Evolutionary conservation across 352 stramenopile species (phyloP).

Genomic region (Phytopythium oedochilum): DNA sequence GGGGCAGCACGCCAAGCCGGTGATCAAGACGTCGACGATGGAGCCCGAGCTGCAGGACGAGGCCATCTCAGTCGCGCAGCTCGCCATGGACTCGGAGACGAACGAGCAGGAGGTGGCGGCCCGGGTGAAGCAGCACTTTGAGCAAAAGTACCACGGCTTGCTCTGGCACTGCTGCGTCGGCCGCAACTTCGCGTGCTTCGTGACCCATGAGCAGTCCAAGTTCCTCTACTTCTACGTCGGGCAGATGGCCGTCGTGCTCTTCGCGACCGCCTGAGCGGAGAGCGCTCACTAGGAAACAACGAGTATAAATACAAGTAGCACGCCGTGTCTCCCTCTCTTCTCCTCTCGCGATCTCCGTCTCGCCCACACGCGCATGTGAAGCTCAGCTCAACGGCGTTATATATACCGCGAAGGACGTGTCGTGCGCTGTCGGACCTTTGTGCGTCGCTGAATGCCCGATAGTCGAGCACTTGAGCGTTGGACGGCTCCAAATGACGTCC

Average conservation of each 20-base stretch:
- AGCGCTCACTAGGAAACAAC: slow-evolving; percentile 1
- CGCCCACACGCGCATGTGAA: neutral
- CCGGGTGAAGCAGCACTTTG: slow-evolving; percentile 90
- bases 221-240: slow-evolving; percentile 97
- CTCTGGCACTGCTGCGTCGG: slow-evolving; percentile 95
- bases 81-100: slow-evolving; percentile 73
- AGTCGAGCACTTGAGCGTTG: neutral
- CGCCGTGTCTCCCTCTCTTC: neutral
- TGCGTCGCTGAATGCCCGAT: too few relatives aligned
- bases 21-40: slow-evolving; percentile 88
- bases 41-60: slow-evolving; percentile 83
- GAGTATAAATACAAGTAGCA: slow-evolving; percentile 3
- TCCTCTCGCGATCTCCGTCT: neutral
- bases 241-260: slow-evolving; percentile 92
- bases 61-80: slow-evolving; percentile 72
- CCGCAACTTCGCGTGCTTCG: slow-evolving; percentile 92
- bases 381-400: neutral
- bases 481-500: neutral
- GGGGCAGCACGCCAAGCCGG: slow-evolving; percentile 67
- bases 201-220: slow-evolving; percentile 93
- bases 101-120: slow-evolving; percentile 89
- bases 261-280: slow-evolving; percentile 60
- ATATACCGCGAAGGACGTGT: neutral
- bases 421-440: too few relatives aligned
- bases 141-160: slow-evolving; percentile 89